Evolutionary conservation across 2,329 filamentous ascomycete species (phyloP).

Genomic region (Elsinoe arachidis): DNA sequence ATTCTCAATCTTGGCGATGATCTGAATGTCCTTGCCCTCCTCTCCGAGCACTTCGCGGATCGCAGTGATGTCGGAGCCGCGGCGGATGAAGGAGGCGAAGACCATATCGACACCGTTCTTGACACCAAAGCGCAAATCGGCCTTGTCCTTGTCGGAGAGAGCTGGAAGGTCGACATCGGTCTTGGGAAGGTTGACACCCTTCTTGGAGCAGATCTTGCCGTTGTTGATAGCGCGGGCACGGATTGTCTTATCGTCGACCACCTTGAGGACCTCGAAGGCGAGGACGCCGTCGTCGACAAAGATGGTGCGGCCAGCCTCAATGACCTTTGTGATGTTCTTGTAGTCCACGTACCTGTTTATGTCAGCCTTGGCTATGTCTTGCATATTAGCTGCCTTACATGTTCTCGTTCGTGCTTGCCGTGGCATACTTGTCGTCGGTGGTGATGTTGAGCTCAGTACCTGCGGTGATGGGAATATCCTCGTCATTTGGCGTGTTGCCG

Average conservation of each 20-base stretch:
- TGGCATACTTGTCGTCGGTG: conserved; percentile 87
- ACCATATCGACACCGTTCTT: conserved; percentile 99
- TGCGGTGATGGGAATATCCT: conserved; percentile 70
- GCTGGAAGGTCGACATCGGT: conserved; percentile 97
- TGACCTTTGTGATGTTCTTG: conserved; percentile 99
- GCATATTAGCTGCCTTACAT: conserved; percentile 56
- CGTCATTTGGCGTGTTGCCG: conserved; percentile 61
- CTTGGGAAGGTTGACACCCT: conserved; percentile 98
- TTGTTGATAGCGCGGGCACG: conserved; percentile 88
- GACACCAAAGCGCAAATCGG: conserved; percentile 87
- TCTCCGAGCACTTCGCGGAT: conserved; percentile 88
- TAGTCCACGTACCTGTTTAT: conserved; percentile 84
- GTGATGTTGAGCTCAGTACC: conserved; percentile 90
- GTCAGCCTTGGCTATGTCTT: neutral
- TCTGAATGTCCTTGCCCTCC: conserved; percentile 93
- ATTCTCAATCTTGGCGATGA: conserved; percentile 99
- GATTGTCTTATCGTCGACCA: conserved; percentile 83
- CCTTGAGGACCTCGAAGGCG: conserved; percentile 83
- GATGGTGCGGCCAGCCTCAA: conserved; percentile 80
- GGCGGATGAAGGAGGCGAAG: conserved; percentile 96
- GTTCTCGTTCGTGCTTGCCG: conserved; percentile 76
- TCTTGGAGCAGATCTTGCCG: conserved; percentile 96
- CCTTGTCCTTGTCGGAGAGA: conserved; percentile 96
- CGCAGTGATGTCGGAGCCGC: conserved; percentile 81
- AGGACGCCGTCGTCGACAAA: conserved; percentile 98